Percentiles rank a stretch among this genome's conserved stretches.
Evolutionary conservation across 2,329 filamentous ascomycete species (phyloP).

Genomic region (Cordyceps pruinosa): DNA sequence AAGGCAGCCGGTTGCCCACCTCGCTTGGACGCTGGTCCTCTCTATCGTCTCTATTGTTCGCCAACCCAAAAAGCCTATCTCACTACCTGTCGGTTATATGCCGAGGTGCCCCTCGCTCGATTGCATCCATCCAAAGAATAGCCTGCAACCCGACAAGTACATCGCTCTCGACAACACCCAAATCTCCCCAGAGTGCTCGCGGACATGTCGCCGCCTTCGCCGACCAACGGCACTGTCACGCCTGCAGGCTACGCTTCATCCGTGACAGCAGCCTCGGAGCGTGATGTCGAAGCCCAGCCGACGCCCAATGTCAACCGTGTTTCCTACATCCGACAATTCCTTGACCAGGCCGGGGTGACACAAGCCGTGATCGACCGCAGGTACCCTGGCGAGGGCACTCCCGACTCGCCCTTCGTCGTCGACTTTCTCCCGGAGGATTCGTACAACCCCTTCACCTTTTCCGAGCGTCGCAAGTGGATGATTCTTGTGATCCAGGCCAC

Average conservation of each 20-base stretch:
- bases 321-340: slow-evolving; percentile 45
- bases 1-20: background rate
- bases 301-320: slow-evolving; percentile 25
- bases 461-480: slow-evolving; percentile 53
- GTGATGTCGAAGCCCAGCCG: slow-evolving; percentile 37
- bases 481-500: slow-evolving; percentile 57
- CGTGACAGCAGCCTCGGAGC: slow-evolving; percentile 27
- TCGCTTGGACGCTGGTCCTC: background rate
- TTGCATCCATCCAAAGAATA: background rate
- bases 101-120: background rate
- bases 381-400: slow-evolving; percentile 57
- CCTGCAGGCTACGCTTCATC: slow-evolving; percentile 16
- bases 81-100: background rate
- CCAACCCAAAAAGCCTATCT: background rate
- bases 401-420: slow-evolving; percentile 60
- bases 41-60: background rate
- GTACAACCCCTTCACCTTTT: slow-evolving; percentile 59
- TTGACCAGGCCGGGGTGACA: slow-evolving; percentile 52
- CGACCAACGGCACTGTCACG: background rate
- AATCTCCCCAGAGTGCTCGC: background rate
- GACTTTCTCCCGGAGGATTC: slow-evolving; percentile 61
- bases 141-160: background rate
- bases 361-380: slow-evolving; percentile 47
- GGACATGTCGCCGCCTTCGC: background rate
- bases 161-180: background rate